A percentile compares a stretch with the other conserved stretches of the same genome.
Evolutionary conservation across 129 eudicot genomes (phyloP).

Genomic region (Flaveria ramosissima): DNA sequence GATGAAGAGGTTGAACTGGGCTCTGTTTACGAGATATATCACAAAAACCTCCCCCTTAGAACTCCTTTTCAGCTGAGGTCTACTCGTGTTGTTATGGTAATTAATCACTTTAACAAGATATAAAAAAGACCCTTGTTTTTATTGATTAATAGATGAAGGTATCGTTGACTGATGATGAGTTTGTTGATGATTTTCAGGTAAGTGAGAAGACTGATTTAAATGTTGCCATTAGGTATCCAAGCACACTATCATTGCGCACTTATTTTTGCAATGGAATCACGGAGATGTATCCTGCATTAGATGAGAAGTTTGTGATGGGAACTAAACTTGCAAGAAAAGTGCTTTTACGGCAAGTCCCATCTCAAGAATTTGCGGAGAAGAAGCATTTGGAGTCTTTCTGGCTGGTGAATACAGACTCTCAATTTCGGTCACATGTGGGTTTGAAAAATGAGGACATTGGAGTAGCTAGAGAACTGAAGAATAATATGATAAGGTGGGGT

Average conservation of each 20-base stretch:
- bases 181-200: conserved; percentile 57
- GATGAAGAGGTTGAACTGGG: conserved; percentile 52
- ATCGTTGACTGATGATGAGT: not conserved
- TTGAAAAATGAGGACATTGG: conserved; percentile 38
- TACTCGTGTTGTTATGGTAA: conserved; percentile 79
- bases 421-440: conserved; percentile 8
- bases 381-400: conserved; percentile 63
- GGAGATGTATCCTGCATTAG: conserved; percentile 71
- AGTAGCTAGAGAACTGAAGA: conserved; percentile 45
- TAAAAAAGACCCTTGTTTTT: not conserved
- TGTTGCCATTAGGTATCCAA: conserved; percentile 73
- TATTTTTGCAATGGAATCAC: conserved; percentile 52
- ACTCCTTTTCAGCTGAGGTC: conserved; percentile 70
- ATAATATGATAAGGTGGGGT: conserved; percentile 73
- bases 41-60: conserved; percentile 55
- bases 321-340: conserved; percentile 60
- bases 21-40: conserved; percentile 74
- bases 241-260: conserved; percentile 53
- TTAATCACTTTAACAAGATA: not conserved
- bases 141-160: not conserved
- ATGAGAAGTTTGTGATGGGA: conserved; percentile 87
- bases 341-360: conserved; percentile 61
- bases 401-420: conserved; percentile 36
- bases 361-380: conserved; percentile 57
- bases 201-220: conserved; percentile 70